Base-by-base conservation (phyloP, 306 rosid species). In the Luffa aegyptiaca region DNA sequence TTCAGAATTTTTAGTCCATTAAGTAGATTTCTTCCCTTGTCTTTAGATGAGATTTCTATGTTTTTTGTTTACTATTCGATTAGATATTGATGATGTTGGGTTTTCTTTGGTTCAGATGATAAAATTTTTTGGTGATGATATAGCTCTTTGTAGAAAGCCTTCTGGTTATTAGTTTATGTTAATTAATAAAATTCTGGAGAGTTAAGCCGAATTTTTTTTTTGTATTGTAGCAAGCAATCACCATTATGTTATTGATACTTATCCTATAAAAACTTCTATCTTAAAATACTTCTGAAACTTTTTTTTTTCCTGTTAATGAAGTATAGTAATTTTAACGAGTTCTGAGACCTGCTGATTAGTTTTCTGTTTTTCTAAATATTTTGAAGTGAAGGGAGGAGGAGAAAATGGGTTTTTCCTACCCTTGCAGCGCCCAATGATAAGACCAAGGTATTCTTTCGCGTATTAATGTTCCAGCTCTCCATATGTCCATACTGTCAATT, bases 341-440 rank as follows among this genome's bases (percentile, higher is more conserved):
- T 13, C 26, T 8, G 36, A 35, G 8, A 39, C 10, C 52, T 57
- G 52, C 49, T 76, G 52, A 39, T 42, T 39, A 7, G 10, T 78
- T 62, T 69, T 83, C 20, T 59, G 10, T 63, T 44, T 12, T 84
- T 39, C 46, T 69, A 81, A 78, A 64, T 82, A 63, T 68, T 44
- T 82, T 89, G 85, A 90, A 94, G 98, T 88, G 97, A 94, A 89
- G 98, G 97, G 88, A 92, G 93, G 85, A 88, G 97, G 83, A 91
- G 97, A 83, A 88, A 88, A 83, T 92, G 98, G 98, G 86, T 89
- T 64, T 94, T 94, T 83, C 97, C 98, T 72, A 84, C 88, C 39
- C 90, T 94, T n/a, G 83, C 86, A 52, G 91, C 82, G 69, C 78
- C 86, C 83, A 70, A 20, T 44, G 18, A 44, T 70, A 44, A 66